phyloP scores from a whole-genome alignment of 2,329 filamentous ascomycete genomes.

The Niveomyces coronatus region DNA sequence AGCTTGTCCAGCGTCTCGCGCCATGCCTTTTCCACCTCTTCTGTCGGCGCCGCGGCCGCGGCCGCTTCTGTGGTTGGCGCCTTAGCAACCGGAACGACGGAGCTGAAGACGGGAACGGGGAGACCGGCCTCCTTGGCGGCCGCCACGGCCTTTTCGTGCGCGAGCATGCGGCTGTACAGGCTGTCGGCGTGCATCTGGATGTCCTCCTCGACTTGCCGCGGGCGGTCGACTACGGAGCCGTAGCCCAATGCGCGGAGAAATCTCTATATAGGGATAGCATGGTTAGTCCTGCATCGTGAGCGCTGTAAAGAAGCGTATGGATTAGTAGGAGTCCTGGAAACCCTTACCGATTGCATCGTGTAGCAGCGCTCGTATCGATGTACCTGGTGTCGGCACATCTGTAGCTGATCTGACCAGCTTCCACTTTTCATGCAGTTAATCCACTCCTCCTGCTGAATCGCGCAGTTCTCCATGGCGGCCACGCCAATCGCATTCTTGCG shows the following conservation, averaged over 20 bases:
- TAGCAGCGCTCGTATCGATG: conserved; percentile 77
- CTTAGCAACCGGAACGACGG: conserved; percentile 47
- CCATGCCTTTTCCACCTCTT: conserved; percentile 40
- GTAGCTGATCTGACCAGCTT: conserved; percentile 55
- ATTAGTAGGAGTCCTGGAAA: not conserved
- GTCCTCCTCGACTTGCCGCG: conserved; percentile 63
- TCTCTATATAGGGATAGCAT: conserved; percentile 38
- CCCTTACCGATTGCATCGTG: conserved; percentile 66
- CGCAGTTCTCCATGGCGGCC: conserved; percentile 88
- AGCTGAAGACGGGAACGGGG: conserved; percentile 49
- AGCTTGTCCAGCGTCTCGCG: conserved; percentile 48
- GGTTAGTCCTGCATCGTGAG: not conserved
- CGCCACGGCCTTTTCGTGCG: conserved; percentile 67
- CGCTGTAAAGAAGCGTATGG: not conserved
- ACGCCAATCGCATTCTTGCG: conserved; percentile 66
- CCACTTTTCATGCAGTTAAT: conserved; percentile 73
- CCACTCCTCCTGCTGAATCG: conserved; percentile 74
- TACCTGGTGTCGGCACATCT: conserved; percentile 73
- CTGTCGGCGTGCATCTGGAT: conserved; percentile 95
- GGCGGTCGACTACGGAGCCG: conserved; percentile 54
- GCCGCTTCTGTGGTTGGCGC: no score
- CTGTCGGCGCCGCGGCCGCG: conserved; percentile 20
- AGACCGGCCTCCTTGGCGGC: conserved; percentile 53
- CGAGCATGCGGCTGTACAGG: conserved; percentile 77
- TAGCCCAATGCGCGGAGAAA: conserved; percentile 89